These are phyloP conservation scores for Xylona heveae DNA, from an alignment of 495 filamentous ascomycete genomes.

Conservation along the genomic window DNA sequence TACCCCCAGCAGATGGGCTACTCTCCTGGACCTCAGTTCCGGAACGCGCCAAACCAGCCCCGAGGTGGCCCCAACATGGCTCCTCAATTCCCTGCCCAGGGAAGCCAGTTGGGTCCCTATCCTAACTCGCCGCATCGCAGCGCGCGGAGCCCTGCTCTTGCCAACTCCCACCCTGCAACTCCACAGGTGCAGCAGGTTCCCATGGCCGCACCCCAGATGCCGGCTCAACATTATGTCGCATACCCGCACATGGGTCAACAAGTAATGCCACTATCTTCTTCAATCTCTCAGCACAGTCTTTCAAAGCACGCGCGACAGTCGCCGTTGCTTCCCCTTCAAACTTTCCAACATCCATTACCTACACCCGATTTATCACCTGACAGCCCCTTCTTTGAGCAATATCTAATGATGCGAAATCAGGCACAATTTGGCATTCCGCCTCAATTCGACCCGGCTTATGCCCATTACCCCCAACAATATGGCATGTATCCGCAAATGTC, in stretches of 20 bases:
- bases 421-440: conserved; percentile 21
- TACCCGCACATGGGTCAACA: conserved; percentile 43
- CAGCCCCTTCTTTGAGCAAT: conserved; percentile 46
- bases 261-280: conserved; percentile 42
- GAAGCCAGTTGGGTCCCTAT: conserved; percentile 30
- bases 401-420: conserved; percentile 46
- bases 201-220: conserved; percentile 33
- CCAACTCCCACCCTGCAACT: conserved; percentile 42
- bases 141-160: conserved; percentile 50
- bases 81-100: conserved; percentile 39
- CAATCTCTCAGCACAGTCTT: conserved; percentile 13
- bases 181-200: conserved; percentile 43
- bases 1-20: conserved; percentile 43
- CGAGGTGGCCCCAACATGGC: conserved; percentile 40
- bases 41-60: conserved; percentile 35
- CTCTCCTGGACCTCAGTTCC: conserved; percentile 39
- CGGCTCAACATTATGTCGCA: conserved; percentile 28
- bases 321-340: conserved; percentile 13
- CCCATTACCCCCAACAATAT: conserved; percentile 7
- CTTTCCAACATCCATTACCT: conserved; percentile 17
- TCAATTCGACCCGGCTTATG: conserved; percentile 7
- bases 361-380: conserved; percentile 41
- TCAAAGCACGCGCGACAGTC: too few species aligned
- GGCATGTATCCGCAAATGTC: conserved; percentile 23
- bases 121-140: conserved; percentile 45